Evolutionary conservation across 148 eudicot genomes (phyloP).

Genomic region (Rheum nobile): DNA sequence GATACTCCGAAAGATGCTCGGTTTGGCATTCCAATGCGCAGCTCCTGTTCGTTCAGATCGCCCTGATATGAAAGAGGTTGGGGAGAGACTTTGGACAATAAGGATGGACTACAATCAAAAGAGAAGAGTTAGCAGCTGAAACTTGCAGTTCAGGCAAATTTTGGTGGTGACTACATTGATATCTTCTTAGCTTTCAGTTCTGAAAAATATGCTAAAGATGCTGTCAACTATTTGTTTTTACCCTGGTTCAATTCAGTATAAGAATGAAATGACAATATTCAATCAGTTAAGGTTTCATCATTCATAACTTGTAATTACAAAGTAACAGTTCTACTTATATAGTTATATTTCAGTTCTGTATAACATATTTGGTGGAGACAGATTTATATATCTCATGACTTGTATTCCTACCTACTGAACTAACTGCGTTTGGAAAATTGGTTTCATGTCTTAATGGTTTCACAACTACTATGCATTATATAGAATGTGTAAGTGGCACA

Average conservation of each 20-base stretch:
- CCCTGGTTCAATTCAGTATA: not conserved
- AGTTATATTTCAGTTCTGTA: not conserved
- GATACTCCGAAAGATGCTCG: slow-evolving; percentile 53
- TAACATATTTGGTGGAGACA: no score
- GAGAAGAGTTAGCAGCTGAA: not conserved
- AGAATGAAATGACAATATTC: not conserved
- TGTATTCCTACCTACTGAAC: not conserved
- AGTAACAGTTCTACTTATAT: not conserved
- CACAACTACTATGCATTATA: not conserved
- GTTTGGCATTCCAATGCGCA: slow-evolving; percentile 68
- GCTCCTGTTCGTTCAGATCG: slow-evolving; percentile 78
- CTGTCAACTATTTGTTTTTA: not conserved
- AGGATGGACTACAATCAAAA: slow-evolving; percentile 49
- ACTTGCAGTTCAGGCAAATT: not conserved
- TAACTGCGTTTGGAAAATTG: not conserved
- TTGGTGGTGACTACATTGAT: not conserved
- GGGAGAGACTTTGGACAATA: slow-evolving; percentile 74
- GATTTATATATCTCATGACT: not conserved
- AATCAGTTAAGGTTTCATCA: not conserved
- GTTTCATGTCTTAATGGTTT: not conserved
- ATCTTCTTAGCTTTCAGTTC: not conserved
- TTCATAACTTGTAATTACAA: not conserved
- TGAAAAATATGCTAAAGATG: not conserved
- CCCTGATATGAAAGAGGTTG: slow-evolving; percentile 84
- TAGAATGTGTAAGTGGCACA: no score